phyloP scores from a whole-genome alignment of 2,329 filamentous ascomycete species.

The Aureobasidium musti region DNA sequence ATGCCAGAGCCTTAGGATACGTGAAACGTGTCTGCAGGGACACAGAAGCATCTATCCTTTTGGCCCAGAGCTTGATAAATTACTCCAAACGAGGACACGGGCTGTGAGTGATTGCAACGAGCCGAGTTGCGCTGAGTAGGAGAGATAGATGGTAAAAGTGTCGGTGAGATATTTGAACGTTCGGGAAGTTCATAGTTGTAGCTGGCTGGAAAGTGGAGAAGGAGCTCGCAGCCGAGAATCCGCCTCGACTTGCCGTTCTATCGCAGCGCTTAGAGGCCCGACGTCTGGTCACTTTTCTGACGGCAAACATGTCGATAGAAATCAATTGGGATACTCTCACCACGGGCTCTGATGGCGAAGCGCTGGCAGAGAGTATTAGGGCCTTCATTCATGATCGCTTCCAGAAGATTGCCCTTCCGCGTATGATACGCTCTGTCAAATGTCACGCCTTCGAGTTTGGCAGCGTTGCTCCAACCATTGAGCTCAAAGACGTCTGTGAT shows the following conservation, averaged over 20 bases:
- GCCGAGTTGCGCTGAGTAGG: not conserved
- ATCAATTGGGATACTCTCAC: slow-evolving; percentile 96
- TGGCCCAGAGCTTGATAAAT: slow-evolving; percentile 17
- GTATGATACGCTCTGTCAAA: slow-evolving; percentile 94
- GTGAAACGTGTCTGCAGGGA: slow-evolving; percentile 29
- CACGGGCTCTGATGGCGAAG: slow-evolving; percentile 80
- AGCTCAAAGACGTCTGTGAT: slow-evolving; percentile 96
- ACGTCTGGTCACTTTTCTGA: slow-evolving; percentile 12
- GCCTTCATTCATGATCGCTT: slow-evolving; percentile 95
- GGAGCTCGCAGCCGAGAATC: slow-evolving; percentile 12
- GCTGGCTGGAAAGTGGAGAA: slow-evolving; percentile 1
- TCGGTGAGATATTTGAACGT: slow-evolving; percentile 12
- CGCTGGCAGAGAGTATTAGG: slow-evolving; percentile 81
- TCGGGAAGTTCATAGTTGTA: not conserved
- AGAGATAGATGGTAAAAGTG: slow-evolving; percentile 8
- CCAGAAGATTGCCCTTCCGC: slow-evolving; percentile 84
- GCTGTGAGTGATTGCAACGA: slow-evolving; percentile 8
- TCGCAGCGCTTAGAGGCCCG: slow-evolving; percentile 1
- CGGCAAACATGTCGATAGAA: slow-evolving; percentile 81
- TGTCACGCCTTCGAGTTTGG: slow-evolving; percentile 96
- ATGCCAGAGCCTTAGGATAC: slow-evolving; percentile 26
- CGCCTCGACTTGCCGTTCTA: slow-evolving; percentile 25
- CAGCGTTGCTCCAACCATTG: slow-evolving; percentile 75
- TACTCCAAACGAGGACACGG: slow-evolving; percentile 2
- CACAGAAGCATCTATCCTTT: slow-evolving; percentile 23